Base-by-base conservation (phyloP, 2,329 filamentous ascomycete species). In the Ophiostoma montium region DNA sequence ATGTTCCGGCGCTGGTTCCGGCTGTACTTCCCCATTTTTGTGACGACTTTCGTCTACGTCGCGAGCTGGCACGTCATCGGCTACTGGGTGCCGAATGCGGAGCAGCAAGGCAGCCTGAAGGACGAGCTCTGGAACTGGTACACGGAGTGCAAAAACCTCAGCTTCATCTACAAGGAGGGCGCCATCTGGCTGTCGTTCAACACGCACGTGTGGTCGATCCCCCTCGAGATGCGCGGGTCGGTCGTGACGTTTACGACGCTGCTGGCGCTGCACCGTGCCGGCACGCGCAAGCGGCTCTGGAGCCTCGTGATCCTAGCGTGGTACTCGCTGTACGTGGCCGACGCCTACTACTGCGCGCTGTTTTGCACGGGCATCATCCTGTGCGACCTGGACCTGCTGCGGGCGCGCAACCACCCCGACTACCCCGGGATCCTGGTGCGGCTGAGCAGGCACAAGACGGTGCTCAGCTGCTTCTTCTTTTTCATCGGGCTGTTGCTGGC, bases 301-400 rank as follows among this genome's bases (percentile, higher is more conserved):
- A 73, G 72, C 57, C 63, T 77, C 56, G 43, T 67, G 1, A 70
- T 59, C 1, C 64, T 86, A 11, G 70, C 77, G 18, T 66, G 69
- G 54, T 86, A 85, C 62, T 83, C 82, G 58, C 66, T 85, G 59
- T 84, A 82, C 60, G 71, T 84, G 47, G 71, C 71, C 3, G 82
- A 86, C 59, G 80, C 78, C 21, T 76, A 71, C 62, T 77, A 76
- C 58, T 75, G 73, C 54, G 68, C 77, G 15, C 67, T 80, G 61
- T 83, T 83, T 59, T 61, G 74, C 12, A 63, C 69, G 1, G 80
- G 80, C 19, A 78, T 82, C 73, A 61, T 82, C 3, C 67, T 81
- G 12, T 73, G 72, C 60, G 77, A 83, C 51, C 61, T 83, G 30
- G 78, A 83, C 55, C 57, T 76, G 5, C 67, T 80, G 2, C 70